Percentiles rank a stretch among this genome's conserved stretches.
phyloP scores from a whole-genome alignment of 352 stramenopile genomes.

The Phytopythium cucurbitacearum region DNA sequence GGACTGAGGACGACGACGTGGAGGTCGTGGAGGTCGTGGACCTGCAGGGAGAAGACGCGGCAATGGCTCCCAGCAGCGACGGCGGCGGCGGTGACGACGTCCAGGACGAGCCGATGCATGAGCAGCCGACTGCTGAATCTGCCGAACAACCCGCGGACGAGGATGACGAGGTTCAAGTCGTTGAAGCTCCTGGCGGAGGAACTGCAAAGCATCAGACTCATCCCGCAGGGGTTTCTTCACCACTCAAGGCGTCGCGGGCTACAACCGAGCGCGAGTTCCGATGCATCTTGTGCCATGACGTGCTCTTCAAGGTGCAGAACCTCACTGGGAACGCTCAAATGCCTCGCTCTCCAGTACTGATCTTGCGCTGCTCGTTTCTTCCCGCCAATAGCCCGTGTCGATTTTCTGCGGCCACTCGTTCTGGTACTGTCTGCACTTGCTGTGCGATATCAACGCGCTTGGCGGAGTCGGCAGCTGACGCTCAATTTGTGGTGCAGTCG shows the following conservation, averaged over 20 bases:
- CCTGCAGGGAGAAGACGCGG: too few relatives aligned
- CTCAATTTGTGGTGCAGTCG: constrained; percentile 15
- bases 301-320: constrained; percentile 38
- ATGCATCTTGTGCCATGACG: constrained; percentile 52
- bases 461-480: not conserved
- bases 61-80: too few relatives aligned
- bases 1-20: constrained; percentile 15
- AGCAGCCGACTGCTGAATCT: not conserved
- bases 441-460: not conserved
- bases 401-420: constrained; percentile 47
- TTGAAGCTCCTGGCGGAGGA: constrained; percentile 3
- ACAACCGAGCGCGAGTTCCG: constrained; percentile 36
- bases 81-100: not conserved
- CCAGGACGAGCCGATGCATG: not conserved
- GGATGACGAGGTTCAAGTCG: constrained; percentile 5
- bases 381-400: constrained; percentile 28
- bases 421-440: constrained; percentile 21
- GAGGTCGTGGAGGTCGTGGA: constrained; percentile 17
- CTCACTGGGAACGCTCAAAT: not conserved
- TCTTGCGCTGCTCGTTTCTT: not conserved
- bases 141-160: not conserved
- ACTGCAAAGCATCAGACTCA: constrained; percentile 10
- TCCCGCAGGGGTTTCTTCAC: constrained; percentile 13
- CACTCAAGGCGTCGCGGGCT: constrained; percentile 8
- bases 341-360: not conserved